Base-by-base conservation (phyloP, 345 rosid genomes). In the Alliaria petiolata region DNA sequence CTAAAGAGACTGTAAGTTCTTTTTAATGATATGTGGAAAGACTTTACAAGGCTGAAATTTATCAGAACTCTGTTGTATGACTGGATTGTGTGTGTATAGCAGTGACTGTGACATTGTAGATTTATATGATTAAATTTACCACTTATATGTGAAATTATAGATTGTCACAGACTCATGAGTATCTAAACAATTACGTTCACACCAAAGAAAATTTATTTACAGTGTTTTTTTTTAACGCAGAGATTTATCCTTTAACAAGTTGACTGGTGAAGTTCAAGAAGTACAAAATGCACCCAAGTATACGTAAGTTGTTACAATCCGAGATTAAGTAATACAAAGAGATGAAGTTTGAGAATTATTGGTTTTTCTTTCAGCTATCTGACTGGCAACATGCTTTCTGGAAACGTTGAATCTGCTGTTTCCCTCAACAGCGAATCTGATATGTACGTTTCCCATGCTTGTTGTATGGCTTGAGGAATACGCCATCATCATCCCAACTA, bases 191-290 rank as follows among this genome's bases (percentile, higher is more conserved):
- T 28, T 28, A 28, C 31, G 31, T 28, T 28, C 31, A 2, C 2
- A 2, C 31, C 31, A 28, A 28, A 28, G 31, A 28, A 28, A 28
- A 28, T 28, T 28, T 28, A 28, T 1, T 34, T 34, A 34, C 57
- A 31, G n/a, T 31, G 39, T 28, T 28, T 19, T 70, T 42, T 52
- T 20, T 22, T 50, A n/a, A n/a, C n/a, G 63, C 69, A 71, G 76
- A 13, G 77, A 72, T 35, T 33, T 72, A 64, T 72, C 77, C 0
- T 72, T 64, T 9, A 72, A 72, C 70, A 53, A 52, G 36, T 12
- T 72, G 30, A 63, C 36, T 14, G 70, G 76, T 26, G 63, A 53
- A 64, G 38, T 72, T 45, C 0, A 5, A 2, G 20, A 10, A 19
- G 43, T 11, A 40, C 13, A 13, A 22, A 0, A 28, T 4, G 53